Evolutionary conservation across 2,329 filamentous ascomycete genomes (phyloP), one percentile per base, ranked within the genome.

Genomic region (Cladosporium sp.): DNA sequence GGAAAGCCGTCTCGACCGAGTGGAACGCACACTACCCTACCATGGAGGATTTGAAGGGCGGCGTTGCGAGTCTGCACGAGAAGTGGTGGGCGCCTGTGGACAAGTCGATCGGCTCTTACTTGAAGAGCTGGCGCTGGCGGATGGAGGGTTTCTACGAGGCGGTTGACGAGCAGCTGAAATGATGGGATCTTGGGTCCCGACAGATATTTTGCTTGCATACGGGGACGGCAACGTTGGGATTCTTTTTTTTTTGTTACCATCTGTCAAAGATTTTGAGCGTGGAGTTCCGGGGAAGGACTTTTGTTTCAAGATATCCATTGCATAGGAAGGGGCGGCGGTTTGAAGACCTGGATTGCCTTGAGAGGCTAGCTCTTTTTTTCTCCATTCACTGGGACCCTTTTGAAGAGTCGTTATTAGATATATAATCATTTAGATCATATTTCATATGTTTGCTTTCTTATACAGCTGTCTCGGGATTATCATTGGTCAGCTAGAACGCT

Each of bases 21-120:
- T 80, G 77, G 78, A 80, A 80, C 61, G 74, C 79, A 12, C 74
- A 78, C 55, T 77, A 74, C 52, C 74, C 76, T 0, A 79, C 70
- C 15, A 72, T 77, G 59, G 71, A 72, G 30, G 78, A 80, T 63
- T 66, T 80, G 34, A 70, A 76, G 12, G 73, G 75, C 34, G 78
- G 79, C 0, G 70, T 79, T 11, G 71, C 71, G 41, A 77, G 73
- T 62, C 68, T 80, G 58, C 79, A 80, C 54, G 77, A 77, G 67
- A 80, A 80, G 70, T 80, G 76, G 75, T 80, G 78, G 78, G 68
- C 72, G 47, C 76, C 74, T 1, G 74, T 70, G 30, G 71, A 76
- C 44, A 67, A 73, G 51, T 73, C 75, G 61, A 71, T 81, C 36
- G 69, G 67, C 26, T 72, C 73, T 21, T 76, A 74, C 61, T 66